Evolutionary conservation across 108 stramenopile genomes (phyloP).

Genomic region (Nannochloropsis oceanica): DNA sequence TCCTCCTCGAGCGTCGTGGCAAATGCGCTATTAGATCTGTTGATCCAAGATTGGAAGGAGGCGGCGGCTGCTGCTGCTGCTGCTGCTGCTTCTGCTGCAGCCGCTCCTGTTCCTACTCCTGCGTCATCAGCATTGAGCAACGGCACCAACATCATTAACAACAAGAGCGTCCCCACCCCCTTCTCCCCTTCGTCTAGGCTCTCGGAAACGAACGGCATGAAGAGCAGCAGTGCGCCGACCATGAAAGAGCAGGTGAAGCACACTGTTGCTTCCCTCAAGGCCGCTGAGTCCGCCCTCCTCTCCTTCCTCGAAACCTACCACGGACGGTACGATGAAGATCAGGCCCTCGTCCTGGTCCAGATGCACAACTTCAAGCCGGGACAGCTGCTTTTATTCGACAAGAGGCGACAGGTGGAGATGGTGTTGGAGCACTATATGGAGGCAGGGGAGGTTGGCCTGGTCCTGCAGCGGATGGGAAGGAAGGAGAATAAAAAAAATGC

Average conservation of each 20-base stretch:
- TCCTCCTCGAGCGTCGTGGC: neutral
- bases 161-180: too few species aligned
- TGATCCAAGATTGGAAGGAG: slow-evolving; percentile 9
- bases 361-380: slow-evolving; percentile 23
- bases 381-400: slow-evolving; percentile 35
- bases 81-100: too few species aligned
- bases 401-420: slow-evolving; percentile 22
- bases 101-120: too few species aligned
- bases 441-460: slow-evolving; percentile 12
- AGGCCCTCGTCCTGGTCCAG: slow-evolving; percentile 37
- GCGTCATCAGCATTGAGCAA: too few species aligned
- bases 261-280: neutral
- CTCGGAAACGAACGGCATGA: too few species aligned
- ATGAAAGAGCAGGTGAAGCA: neutral
- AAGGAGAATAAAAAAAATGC: slow-evolving; percentile 30
- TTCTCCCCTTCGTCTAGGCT: too few species aligned
- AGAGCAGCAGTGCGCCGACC: too few species aligned
- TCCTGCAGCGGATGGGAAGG: slow-evolving; percentile 20
- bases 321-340: slow-evolving; percentile 31
- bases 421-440: slow-evolving; percentile 30
- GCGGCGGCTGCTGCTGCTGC: neutral
- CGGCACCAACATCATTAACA: too few species aligned
- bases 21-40: slow-evolving; percentile 18
- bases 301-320: slow-evolving; percentile 19
- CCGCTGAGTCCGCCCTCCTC: neutral